Conservation (phyloP, 2,329 filamentous ascomycete genomes). For the Aspergillus cejpii region DNA sequence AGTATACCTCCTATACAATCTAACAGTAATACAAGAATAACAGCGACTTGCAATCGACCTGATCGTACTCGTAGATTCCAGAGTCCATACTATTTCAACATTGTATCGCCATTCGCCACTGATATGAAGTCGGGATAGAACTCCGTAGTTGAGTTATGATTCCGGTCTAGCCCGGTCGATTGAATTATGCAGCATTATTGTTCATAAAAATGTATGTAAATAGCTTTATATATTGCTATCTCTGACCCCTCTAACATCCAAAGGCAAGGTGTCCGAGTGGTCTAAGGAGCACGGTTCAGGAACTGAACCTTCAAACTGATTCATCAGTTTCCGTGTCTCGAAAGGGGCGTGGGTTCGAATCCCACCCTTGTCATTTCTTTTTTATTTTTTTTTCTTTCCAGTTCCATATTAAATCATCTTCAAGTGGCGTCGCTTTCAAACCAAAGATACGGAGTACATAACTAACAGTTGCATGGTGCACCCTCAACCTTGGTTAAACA, state of each 20-base stretch:
- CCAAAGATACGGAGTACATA: too few species aligned
- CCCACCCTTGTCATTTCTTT: not conserved
- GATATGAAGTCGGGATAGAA: too few species aligned
- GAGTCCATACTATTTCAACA: too few species aligned
- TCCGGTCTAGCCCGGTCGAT: not conserved
- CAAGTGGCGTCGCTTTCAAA: too few species aligned
- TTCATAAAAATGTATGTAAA: not conserved
- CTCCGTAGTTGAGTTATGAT: too few species aligned
- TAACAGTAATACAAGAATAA: too few species aligned
- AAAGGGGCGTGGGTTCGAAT: conserved; percentile 1
- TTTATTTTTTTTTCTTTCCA: not conserved
- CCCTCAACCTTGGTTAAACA: too few species aligned
- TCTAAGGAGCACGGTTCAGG: conserved; percentile 1
- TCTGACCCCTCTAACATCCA: not conserved
- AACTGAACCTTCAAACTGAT: not conserved
- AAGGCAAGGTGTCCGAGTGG: conserved; percentile 1
- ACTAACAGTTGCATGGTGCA: too few species aligned
- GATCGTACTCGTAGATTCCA: too few species aligned
- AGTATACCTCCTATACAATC: too few species aligned
- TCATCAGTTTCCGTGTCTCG: conserved; percentile 1
- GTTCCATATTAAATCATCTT: not conserved
- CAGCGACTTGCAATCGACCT: too few species aligned
- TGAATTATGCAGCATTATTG: not conserved
- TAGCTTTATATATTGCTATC: not conserved
- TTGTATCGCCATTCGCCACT: too few species aligned